phyloP scores from a whole-genome alignment of 139 green algal genomes.

The Penium margaritaceum region DNA sequence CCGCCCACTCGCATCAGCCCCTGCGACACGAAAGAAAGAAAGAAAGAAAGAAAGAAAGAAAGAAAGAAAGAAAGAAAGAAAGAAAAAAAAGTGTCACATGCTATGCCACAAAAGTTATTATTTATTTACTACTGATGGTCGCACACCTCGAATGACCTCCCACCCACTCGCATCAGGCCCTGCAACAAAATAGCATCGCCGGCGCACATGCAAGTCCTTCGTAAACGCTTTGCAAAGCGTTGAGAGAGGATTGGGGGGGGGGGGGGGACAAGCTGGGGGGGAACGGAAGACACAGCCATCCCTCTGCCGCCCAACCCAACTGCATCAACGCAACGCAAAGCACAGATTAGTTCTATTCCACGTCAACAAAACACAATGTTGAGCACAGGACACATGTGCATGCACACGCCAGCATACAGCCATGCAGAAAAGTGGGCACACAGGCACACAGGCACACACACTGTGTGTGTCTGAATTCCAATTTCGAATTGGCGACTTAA shows the following conservation, averaged over 20 bases:
- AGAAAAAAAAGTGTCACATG: too few species aligned
- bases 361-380: neutral
- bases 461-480: neutral
- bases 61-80: too few species aligned
- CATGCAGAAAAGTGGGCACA: too few species aligned
- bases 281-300: neutral
- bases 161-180: neutral
- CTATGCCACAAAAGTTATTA: too few species aligned
- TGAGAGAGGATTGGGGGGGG: neutral
- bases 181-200: neutral
- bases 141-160: neutral
- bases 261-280: neutral
- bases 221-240: neutral
- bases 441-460: neutral
- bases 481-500: too few species aligned
- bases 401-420: too few species aligned
- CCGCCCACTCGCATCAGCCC: slow-evolving; percentile 36
- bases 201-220: neutral
- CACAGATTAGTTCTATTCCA: too few species aligned
- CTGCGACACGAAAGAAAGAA: slow-evolving; percentile 43
- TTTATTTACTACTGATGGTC: neutral
- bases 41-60: too few species aligned
- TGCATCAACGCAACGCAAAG: too few species aligned
- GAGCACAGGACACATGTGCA: too few species aligned
- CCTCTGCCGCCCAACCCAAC: too few species aligned